Conservation (phyloP, 257 asterid genomes). For the Solanum sparsipilum region DNA sequence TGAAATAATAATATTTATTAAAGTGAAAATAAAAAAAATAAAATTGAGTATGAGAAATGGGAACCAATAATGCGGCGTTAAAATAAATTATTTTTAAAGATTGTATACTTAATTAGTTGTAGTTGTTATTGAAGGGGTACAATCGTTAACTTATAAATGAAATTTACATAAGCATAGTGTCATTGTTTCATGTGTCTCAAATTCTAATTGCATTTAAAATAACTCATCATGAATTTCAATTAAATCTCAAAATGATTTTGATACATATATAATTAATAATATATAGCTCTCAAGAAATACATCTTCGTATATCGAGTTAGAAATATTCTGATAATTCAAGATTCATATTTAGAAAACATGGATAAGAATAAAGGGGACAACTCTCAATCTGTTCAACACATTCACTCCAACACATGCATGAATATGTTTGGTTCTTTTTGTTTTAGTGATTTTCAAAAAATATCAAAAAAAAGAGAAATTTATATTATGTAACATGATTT, state of each 20-base stretch:
- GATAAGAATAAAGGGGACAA: rapidly evolving
- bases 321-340: background rate
- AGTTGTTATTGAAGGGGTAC: background rate
- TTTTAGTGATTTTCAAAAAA: background rate
- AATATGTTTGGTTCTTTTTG: background rate
- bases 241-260: background rate
- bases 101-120: background rate
- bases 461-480: background rate
- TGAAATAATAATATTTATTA: background rate
- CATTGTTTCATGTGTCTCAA: background rate
- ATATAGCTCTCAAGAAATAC: background rate
- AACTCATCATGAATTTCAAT: background rate
- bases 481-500: background rate
- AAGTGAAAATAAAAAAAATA: background rate
- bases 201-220: background rate
- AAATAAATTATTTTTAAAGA: background rate
- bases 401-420: background rate
- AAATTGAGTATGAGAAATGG: background rate
- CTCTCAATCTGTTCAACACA: background rate
- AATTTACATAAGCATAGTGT: background rate
- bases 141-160: background rate
- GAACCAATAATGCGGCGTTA: background rate
- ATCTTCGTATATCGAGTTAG: background rate
- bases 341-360: background rate
- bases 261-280: background rate